phyloP scores from a whole-genome alignment of 208 protist genomes.

The Trypanosoma cruzi region DNA sequence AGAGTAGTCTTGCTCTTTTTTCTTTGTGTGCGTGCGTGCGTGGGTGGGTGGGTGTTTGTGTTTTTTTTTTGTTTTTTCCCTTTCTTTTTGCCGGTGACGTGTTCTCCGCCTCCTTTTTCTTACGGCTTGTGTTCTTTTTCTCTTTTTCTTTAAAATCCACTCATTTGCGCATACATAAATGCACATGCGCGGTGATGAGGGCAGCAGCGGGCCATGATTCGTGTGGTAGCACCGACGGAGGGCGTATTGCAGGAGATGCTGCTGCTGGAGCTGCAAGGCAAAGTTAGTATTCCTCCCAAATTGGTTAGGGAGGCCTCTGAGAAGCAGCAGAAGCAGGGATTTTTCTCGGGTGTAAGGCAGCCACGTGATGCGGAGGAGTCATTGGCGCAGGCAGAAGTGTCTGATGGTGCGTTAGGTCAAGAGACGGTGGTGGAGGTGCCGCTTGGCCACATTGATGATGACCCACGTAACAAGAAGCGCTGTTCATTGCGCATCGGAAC shows the following conservation, averaged over 20 bases:
- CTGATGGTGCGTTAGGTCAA: not conserved
- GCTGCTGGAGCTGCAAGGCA: slow-evolving; percentile 75
- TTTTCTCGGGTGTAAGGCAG: slow-evolving; percentile 1
- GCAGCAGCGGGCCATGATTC: slow-evolving; percentile 47
- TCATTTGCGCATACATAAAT: not conserved
- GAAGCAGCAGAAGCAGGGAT: slow-evolving; percentile 11
- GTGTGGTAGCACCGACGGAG: slow-evolving; percentile 35
- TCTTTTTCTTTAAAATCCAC: too few relatives aligned
- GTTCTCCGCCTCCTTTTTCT: not conserved
- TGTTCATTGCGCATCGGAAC: slow-evolving; percentile 71
- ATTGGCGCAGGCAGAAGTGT: not conserved
- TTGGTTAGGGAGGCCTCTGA: slow-evolving; percentile 24
- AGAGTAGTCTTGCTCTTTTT: slow-evolving; percentile 8
- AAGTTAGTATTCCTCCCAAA: slow-evolving; percentile 48
- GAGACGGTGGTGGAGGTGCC: slow-evolving; percentile 30
- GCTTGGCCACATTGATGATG: slow-evolving; percentile 52
- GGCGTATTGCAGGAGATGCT: slow-evolving; percentile 52
- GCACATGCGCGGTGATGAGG: not conserved
- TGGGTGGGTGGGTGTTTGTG: too few relatives aligned
- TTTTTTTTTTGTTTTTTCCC: not conserved
- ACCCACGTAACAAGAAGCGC: slow-evolving; percentile 45
- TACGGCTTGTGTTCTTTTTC: too few relatives aligned
- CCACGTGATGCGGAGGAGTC: not conserved
- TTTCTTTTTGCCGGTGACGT: too few relatives aligned
- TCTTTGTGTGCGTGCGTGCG: not conserved